phyloP scores from a whole-genome alignment of 495 filamentous ascomycete genomes.

The Baudoinia panamericana region DNA sequence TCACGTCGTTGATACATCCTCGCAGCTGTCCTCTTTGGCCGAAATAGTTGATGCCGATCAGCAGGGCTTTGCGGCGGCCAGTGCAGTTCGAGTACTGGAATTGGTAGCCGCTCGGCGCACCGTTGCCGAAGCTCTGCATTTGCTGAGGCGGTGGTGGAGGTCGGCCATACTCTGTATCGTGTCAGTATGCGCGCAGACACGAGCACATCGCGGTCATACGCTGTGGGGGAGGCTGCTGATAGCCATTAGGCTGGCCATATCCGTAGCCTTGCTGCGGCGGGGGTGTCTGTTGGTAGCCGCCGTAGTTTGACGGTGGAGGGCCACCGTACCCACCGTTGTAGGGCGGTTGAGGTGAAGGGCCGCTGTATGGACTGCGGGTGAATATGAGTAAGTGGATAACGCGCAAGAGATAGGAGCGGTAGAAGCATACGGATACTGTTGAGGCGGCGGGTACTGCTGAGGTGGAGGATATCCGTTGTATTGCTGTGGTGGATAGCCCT shows the following conservation, averaged over 20 bases:
- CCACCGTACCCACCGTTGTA: slow-evolving; percentile 25
- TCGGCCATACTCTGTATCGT: slow-evolving; percentile 4
- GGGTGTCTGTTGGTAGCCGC: slow-evolving; percentile 14
- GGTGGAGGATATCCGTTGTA: slow-evolving; percentile 19
- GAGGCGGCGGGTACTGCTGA: slow-evolving; percentile 19
- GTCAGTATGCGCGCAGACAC: too few relatives aligned
- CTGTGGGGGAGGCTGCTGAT: slow-evolving; percentile 24
- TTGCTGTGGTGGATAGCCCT: slow-evolving; percentile 20
- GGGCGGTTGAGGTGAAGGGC: slow-evolving; percentile 26
- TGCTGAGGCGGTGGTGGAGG: slow-evolving; percentile 21
- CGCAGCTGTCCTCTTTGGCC: slow-evolving; percentile 79
- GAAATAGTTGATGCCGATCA: slow-evolving; percentile 98
- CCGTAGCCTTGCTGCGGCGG: slow-evolving; percentile 26
- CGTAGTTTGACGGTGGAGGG: slow-evolving; percentile 17
- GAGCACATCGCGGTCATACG: too few relatives aligned
- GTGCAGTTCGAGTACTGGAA: slow-evolving; percentile 91
- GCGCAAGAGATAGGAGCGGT: not conserved
- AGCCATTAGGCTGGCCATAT: slow-evolving; percentile 11
- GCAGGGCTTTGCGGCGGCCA: slow-evolving; percentile 76
- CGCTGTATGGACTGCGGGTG: slow-evolving; percentile 18
- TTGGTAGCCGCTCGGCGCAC: slow-evolving; percentile 63
- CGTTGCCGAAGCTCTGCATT: slow-evolving; percentile 58
- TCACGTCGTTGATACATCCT: slow-evolving; percentile 96
- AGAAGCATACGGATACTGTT: slow-evolving; percentile 19
- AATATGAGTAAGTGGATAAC: slow-evolving; percentile 16